Conservation (phyloP, 2,329 filamentous ascomycete genomes). For the Colletotrichum orchidophilum region DNA sequence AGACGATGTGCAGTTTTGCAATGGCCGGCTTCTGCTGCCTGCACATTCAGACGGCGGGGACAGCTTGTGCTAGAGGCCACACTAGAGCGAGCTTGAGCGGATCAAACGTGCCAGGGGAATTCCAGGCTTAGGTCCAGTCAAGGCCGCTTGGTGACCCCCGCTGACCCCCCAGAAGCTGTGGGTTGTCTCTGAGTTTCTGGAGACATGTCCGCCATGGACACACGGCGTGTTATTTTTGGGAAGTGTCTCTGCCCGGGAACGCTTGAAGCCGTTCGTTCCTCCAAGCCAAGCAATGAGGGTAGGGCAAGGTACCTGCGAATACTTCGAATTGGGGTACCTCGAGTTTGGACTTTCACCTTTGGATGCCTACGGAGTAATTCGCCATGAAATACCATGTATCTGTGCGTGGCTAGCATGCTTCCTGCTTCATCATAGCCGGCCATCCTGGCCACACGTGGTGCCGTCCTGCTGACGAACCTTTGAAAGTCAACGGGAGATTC, state of each 20-base stretch:
- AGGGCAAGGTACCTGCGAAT: not conserved
- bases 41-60: slow-evolving; percentile 11
- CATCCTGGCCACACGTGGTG: not conserved
- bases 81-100: slow-evolving; percentile 14
- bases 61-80: slow-evolving; percentile 5
- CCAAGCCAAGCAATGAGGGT: slow-evolving; percentile 2
- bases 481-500: too few species aligned
- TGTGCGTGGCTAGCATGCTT: not conserved
- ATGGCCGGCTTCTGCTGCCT: not conserved
- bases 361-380: not conserved
- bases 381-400: not conserved
- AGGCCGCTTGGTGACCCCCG: slow-evolving; percentile 17
- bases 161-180: slow-evolving; percentile 14
- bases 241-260: slow-evolving; percentile 6
- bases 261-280: slow-evolving; percentile 12
- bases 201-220: not conserved
- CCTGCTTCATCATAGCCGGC: not conserved
- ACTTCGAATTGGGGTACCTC: not conserved
- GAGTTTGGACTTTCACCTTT: not conserved
- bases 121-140: not conserved
- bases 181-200: not conserved
- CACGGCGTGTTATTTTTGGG: slow-evolving; percentile 12
- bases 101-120: slow-evolving; percentile 4
- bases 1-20: not conserved
- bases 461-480: not conserved